A percentile compares a stretch with the other conserved stretches of the same genome.
phyloP scores from a whole-genome alignment of 805 yeast species.

The Schwanniomyces occidentalis region DNA sequence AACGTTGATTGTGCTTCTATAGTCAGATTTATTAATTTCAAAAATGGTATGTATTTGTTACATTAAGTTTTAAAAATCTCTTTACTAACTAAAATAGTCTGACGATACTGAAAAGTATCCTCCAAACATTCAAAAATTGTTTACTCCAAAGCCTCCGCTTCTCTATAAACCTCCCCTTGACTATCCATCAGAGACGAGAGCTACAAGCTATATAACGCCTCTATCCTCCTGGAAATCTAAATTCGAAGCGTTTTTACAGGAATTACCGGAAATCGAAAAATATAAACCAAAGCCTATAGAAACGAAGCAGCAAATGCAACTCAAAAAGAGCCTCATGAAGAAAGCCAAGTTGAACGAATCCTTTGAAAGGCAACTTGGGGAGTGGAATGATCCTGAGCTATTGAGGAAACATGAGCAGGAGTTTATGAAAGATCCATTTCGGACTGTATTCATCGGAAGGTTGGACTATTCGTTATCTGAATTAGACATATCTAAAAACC shows the following conservation, averaged over 20 bases:
- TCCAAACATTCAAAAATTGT: conserved; percentile 48
- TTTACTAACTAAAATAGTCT: conserved; percentile 10
- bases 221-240: conserved; percentile 33
- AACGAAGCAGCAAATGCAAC: conserved; percentile 4
- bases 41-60: conserved; percentile 3
- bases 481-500: conserved; percentile 62
- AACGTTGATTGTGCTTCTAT: too few relatives aligned
- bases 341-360: conserved; percentile 13
- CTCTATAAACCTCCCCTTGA: conserved; percentile 51
- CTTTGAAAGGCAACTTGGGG: conserved; percentile 24
- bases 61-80: not conserved
- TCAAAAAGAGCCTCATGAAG: conserved; percentile 5
- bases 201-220: conserved; percentile 49
- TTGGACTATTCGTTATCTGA: conserved; percentile 66
- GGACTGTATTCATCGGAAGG: conserved; percentile 77
- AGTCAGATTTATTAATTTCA: not conserved
- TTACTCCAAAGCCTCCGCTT: conserved; percentile 60
- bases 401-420: conserved; percentile 29
- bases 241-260: conserved; percentile 27
- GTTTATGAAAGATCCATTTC: conserved; percentile 60
- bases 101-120: conserved; percentile 34
- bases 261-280: conserved; percentile 10
- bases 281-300: conserved; percentile 1
- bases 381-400: conserved; percentile 33
- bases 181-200: conserved; percentile 46